These are phyloP conservation scores for Phalaenopsis equestris DNA, from an alignment of 106 monocot species.

Conservation along the genomic window DNA sequence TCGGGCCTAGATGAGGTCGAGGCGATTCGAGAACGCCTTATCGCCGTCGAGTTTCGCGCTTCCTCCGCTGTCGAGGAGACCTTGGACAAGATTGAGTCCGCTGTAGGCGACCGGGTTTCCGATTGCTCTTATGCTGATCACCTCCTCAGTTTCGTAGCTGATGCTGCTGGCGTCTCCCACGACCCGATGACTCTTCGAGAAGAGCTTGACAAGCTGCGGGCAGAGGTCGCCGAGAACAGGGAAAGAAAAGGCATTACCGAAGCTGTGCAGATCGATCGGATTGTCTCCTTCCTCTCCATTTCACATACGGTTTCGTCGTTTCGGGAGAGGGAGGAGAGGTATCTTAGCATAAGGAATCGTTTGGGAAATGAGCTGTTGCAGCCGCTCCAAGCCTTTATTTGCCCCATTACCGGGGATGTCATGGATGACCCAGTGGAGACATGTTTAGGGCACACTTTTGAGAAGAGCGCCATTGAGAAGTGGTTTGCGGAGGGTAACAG, in stretches of 20 bases:
- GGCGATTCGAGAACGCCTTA: conserved; percentile 1
- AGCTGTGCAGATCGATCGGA: conserved; percentile 30
- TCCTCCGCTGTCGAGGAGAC: conserved; percentile 12
- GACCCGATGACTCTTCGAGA: conserved; percentile 1
- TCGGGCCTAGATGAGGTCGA: background rate
- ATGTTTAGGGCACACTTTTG: conserved; percentile 25
- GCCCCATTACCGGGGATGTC: conserved; percentile 24
- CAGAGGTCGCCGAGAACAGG: conserved; percentile 7
- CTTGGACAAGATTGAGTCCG: conserved; percentile 11
- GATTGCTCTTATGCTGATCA: conserved; percentile 19
- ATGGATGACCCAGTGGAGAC: conserved; percentile 32
- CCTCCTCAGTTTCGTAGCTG: conserved; percentile 19
- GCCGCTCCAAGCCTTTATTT: conserved; percentile 30
- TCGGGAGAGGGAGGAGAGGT: conserved; percentile 23
- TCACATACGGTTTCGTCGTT: conserved; percentile 14
- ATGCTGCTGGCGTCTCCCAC: conserved; percentile 8
- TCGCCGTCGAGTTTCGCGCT: conserved; percentile 5
- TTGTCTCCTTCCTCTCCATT: conserved; percentile 11
- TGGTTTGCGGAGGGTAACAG: conserved; percentile 26
- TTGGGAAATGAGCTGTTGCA: conserved; percentile 18
- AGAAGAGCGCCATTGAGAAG: conserved; percentile 25
- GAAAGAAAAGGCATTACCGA: conserved; percentile 16
- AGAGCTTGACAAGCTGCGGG: conserved; percentile 21
- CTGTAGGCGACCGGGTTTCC: conserved; percentile 6
- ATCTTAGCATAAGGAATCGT: conserved; percentile 15